Evolutionary conservation across 768 basidiomycete species (phyloP).

Genomic region (Thelephora aurantiotincta): DNA sequence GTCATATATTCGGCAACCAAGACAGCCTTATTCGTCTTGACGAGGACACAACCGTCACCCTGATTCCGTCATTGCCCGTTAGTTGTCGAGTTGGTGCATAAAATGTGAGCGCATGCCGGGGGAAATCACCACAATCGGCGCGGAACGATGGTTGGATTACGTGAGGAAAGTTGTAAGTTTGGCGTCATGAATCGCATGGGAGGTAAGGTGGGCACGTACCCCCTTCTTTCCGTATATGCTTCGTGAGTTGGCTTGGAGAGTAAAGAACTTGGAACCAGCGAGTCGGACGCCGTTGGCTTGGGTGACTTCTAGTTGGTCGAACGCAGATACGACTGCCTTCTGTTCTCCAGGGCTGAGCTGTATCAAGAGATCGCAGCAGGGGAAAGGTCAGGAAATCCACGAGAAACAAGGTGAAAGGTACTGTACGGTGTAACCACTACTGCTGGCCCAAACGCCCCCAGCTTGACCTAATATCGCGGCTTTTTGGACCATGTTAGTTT

Average conservation of each 20-base stretch:
- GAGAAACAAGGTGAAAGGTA: neutral
- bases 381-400: neutral
- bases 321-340: constrained; percentile 35
- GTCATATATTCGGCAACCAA: constrained; percentile 62
- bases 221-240: constrained; percentile 66
- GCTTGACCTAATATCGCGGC: constrained; percentile 66
- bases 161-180: neutral
- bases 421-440: constrained; percentile 44
- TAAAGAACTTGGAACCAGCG: constrained; percentile 64
- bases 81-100: too few relatives aligned
- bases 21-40: constrained; percentile 78
- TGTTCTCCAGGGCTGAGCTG: constrained; percentile 60
- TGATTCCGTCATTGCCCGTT: constrained; percentile 15
- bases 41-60: constrained; percentile 60
- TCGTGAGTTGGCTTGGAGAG: constrained; percentile 30
- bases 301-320: constrained; percentile 23
- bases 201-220: constrained; percentile 28
- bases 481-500: constrained; percentile 51
- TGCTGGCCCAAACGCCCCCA: constrained; percentile 69
- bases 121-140: neutral
- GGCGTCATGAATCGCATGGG: too few relatives aligned
- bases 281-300: constrained; percentile 51
- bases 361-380: neutral
- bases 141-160: neutral
- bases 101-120: too few relatives aligned